A percentile compares a stretch with the other conserved stretches of the same genome.
phyloP scores from a whole-genome alignment of 2,329 filamentous ascomycete genomes.

The Scleromitrula shiraiana region DNA sequence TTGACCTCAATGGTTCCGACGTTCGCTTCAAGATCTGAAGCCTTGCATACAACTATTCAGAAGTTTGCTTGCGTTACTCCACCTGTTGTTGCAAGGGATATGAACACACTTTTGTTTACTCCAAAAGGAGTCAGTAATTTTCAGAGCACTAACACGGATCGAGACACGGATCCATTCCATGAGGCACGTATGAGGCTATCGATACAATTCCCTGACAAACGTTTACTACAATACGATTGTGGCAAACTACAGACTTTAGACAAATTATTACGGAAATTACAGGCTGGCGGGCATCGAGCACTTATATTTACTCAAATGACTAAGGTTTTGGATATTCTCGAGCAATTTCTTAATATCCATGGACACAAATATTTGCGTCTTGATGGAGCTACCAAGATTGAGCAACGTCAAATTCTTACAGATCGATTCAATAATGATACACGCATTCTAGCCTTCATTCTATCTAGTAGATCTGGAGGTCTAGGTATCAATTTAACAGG shows the following conservation, averaged over 20 bases:
- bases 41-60: conserved; percentile 66
- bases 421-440: conserved; percentile 95
- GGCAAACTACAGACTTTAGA: conserved; percentile 91
- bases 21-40: conserved; percentile 62
- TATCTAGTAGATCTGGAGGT: conserved; percentile 89
- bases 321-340: conserved; percentile 92
- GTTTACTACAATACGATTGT: conserved; percentile 95
- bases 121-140: conserved; percentile 49
- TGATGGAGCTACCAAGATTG: conserved; percentile 92
- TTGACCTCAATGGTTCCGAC: conserved; percentile 65
- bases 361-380: conserved; percentile 93
- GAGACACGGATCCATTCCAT: conserved; percentile 76
- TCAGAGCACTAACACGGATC: conserved; percentile 46
- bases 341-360: conserved; percentile 96
- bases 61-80: conserved; percentile 93
- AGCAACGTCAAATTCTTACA: conserved; percentile 89
- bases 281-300: conserved; percentile 83
- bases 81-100: conserved; percentile 72
- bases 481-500: conserved; percentile 95
- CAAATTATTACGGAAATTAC: conserved; percentile 74
- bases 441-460: conserved; percentile 88
- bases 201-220: conserved; percentile 94
- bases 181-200: conserved; percentile 86
- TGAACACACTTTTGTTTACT: conserved; percentile 61
- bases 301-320: conserved; percentile 99